Evolutionary conservation across 768 basidiomycete species (phyloP).

Genomic region (Mycena maculata): DNA sequence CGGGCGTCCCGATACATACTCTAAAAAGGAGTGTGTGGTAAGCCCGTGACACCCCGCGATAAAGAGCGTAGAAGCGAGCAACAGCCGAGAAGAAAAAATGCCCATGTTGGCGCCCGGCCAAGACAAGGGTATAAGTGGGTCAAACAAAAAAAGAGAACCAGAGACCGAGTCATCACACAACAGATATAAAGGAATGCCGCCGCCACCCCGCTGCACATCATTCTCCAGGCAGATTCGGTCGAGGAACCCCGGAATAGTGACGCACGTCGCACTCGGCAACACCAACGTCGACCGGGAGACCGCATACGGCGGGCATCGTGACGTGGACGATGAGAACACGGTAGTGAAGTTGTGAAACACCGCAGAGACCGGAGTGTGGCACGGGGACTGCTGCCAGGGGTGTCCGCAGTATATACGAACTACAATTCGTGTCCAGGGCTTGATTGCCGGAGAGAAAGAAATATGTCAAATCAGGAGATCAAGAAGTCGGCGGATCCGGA

Average conservation of each 20-base stretch:
- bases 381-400: no score
- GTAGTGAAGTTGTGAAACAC: no score
- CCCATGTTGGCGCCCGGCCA: conserved; percentile 19
- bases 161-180: background rate
- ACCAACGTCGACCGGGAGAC: background rate
- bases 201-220: background rate
- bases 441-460: conserved; percentile 8
- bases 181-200: background rate
- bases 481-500: background rate
- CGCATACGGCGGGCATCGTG: background rate
- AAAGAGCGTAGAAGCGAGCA: background rate
- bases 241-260: conserved; percentile 3
- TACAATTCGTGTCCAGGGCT: no score
- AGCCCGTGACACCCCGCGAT: background rate
- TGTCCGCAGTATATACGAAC: no score
- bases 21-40: background rate
- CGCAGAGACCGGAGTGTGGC: no score
- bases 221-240: no score
- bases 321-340: background rate
- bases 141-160: background rate
- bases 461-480: background rate
- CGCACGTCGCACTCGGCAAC: background rate
- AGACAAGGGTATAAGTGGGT: background rate
- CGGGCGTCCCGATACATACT: background rate
- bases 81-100: background rate